Base-by-base conservation (phyloP, 805 yeast genomes). In the Candida maris region DNA sequence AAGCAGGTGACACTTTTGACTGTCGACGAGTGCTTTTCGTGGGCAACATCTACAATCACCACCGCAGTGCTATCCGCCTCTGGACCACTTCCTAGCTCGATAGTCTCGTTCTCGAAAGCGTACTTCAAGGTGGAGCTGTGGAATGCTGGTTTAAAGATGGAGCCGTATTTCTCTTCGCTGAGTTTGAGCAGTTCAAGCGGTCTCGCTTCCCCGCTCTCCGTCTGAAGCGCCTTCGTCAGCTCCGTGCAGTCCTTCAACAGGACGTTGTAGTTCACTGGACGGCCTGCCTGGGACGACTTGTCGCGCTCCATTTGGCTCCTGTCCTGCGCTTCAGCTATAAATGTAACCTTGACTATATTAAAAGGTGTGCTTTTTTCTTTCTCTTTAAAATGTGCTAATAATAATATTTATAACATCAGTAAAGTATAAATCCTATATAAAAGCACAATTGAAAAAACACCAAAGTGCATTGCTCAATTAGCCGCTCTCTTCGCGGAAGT, bases 401-500 rank as follows among this genome's bases (percentile, higher is more conserved):
- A n/a, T 18, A 27, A 27, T 18, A 10, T 22, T 18, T 9, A 18
- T 19, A 18, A 7, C 30, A 14, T 24, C 27, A 16, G 27, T 16
- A 14, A 16, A 24, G n/a, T 24, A 13, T 24, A 6, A 5, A 6
- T 19, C 16, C 23, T 8, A 21, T 8, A 21, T 21, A 8, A 21
- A 8, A 21, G 24, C 12, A 21, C 12, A 21, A 21, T 21, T 21
- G 12, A 21, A 21, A 8, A 21, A 21, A 12, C 24, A 21, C 12
- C 24, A n/a, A n/a, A 22, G 24, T 22, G 22, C 14, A 20, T 20
- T 14, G 6, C 15, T 18, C 27, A 41, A 20, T 32, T 39, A 41
- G 51, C 41, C 38, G 60, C 56, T 58, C 71, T 71, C 75, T 79
- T 80, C 64, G 73, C 76, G 35, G 95, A 85, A 48, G 95, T 86